These are phyloP conservation scores for Terana coerulea DNA, from an alignment of 768 basidiomycete species.

Conservation along the genomic window DNA sequence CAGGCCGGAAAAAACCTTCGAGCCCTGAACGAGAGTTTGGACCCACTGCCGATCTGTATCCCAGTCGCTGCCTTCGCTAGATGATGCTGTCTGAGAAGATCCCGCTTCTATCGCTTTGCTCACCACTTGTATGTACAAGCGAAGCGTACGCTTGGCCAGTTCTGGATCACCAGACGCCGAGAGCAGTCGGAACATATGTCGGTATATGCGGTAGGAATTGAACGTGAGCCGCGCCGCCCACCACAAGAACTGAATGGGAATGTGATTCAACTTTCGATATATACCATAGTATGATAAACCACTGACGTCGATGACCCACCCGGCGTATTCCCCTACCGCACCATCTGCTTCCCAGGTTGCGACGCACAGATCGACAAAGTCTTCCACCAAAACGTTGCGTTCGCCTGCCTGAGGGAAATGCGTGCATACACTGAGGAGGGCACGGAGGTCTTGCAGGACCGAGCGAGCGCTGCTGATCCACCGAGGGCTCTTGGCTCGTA, in stretches of 20 bases:
- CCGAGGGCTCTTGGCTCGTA: slow-evolving; percentile 31
- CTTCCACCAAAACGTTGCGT: slow-evolving; percentile 73
- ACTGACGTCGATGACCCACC: slow-evolving; percentile 83
- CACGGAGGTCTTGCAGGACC: slow-evolving; percentile 68
- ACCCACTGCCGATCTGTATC: slow-evolving; percentile 76
- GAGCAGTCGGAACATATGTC: slow-evolving; percentile 78
- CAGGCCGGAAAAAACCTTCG: slow-evolving; percentile 67
- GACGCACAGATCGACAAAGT: slow-evolving; percentile 78
- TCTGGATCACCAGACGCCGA: slow-evolving; percentile 54
- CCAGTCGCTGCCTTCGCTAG: slow-evolving; percentile 32
- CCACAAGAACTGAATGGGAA: slow-evolving; percentile 68
- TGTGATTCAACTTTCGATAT: no score
- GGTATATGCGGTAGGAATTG: slow-evolving; percentile 81
- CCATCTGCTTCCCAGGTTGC: slow-evolving; percentile 79
- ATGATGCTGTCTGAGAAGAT: slow-evolving; percentile 28
- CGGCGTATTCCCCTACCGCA: slow-evolving; percentile 53
- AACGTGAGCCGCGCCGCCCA: slow-evolving; percentile 94
- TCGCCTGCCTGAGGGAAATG: slow-evolving; percentile 80
- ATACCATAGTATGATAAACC: no score
- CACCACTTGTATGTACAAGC: slow-evolving; percentile 81
- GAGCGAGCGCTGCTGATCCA: slow-evolving; percentile 68
- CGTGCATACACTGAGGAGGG: slow-evolving; percentile 64
- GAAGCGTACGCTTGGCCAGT: slow-evolving; percentile 71
- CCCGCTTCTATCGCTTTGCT: slow-evolving; percentile 74
- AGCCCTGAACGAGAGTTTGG: slow-evolving; percentile 71